Evolutionary conservation across 2,329 filamentous ascomycete species (phyloP).

Genomic region (Penicillium verrucosum): DNA sequence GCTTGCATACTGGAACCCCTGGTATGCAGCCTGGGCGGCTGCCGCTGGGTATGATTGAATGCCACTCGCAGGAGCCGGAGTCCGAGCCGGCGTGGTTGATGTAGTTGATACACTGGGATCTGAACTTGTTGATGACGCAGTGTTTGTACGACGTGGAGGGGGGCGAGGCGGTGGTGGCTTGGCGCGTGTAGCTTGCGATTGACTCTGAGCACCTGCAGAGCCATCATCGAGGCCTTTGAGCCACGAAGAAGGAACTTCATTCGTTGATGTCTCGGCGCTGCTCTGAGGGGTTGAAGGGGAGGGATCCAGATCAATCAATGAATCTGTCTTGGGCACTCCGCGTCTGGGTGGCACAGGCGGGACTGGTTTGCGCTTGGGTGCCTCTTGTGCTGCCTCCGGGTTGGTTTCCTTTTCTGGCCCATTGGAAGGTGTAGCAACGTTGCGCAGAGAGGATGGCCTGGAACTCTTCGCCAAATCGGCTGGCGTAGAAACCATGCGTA

Average conservation of each 20-base stretch:
- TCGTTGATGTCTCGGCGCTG: constrained; percentile 20
- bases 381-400: constrained; percentile 17
- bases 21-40: constrained; percentile 27
- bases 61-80: constrained; percentile 11
- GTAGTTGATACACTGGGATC: constrained; percentile 8
- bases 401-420: neutral
- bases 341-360: constrained; percentile 41
- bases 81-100: constrained; percentile 5
- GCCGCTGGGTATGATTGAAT: constrained; percentile 28
- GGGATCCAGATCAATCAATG: constrained; percentile 16
- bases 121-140: constrained; percentile 22
- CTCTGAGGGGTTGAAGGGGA: constrained; percentile 26
- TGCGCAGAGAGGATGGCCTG: neutral
- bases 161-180: constrained; percentile 31
- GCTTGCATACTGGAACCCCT: constrained; percentile 33
- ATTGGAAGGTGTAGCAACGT: neutral
- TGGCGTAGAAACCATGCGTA: constrained; percentile 35
- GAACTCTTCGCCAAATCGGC: constrained; percentile 13
- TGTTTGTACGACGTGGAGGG: constrained; percentile 34
- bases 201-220: neutral
- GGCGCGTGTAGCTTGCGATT: constrained; percentile 12
- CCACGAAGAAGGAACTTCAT: constrained; percentile 5
- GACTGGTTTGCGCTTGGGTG: constrained; percentile 33
- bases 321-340: constrained; percentile 17
- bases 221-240: neutral